Evolutionary conservation across 352 stramenopile genomes (phyloP), one percentile per base, ranked within the genome.

Genomic region (Lagenidium sp.): DNA sequence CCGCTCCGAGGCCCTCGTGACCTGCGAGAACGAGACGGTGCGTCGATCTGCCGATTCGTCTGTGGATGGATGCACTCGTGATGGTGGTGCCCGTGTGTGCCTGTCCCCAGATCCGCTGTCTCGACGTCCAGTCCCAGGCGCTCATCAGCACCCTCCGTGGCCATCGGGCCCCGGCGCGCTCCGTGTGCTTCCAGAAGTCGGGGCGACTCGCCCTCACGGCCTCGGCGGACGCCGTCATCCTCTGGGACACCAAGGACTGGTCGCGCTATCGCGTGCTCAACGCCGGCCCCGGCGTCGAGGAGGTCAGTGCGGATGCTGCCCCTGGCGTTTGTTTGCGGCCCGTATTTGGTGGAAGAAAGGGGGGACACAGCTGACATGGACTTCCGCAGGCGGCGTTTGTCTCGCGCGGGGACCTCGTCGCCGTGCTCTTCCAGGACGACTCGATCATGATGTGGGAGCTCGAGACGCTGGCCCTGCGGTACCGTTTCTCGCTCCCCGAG

Each of bases 361-460:
- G n/a, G n/a, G n/a, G n/a, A n/a, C n/a, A n/a, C n/a, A n/a, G n/a
- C n/a, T n/a, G n/a, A n/a, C n/a, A n/a, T n/a, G n/a, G n/a, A n/a
- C n/a, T n/a, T n/a, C n/a, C 5, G 28, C 23, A 74, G 60, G 74
- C 74, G 1, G 64, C 51, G n/a, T 90, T 90, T 34, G 70, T 87
- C 19, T 13, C 57, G 0, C 47, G 50, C 40, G 73, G 68, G 16
- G 57, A 88, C 11, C 57, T 93, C 10, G 78, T 93, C 19, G 77
- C 75, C 1, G 77, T 90, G 2, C 90, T 68, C 41, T 93, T 90
- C 46, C 68, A 85, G 26, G 81, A 93, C 36, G 67, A 86, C 41
- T 81, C 75, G 10, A 82, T 90, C 47, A 84, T 93, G 71, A 88
- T 93, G 75, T 90, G 77, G 81, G 75, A 89, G 41, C 61, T 90